A percentile compares a stretch with the other conserved stretches of the same genome.
Conservation (phyloP, 805 yeast species). For the Ogataea paraovalis region DNA sequence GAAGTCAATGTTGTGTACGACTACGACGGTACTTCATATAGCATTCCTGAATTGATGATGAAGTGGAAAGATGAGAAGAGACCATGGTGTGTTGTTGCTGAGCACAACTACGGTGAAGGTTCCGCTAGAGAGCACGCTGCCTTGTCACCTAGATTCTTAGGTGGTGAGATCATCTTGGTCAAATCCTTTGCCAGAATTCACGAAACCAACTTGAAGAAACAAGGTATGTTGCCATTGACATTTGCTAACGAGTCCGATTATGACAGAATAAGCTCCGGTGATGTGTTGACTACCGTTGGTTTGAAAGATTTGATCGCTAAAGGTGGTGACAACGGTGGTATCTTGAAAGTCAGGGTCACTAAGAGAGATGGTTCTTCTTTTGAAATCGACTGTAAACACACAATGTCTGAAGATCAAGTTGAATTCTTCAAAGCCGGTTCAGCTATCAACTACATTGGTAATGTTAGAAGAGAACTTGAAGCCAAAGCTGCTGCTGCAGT, state of each 20-base stretch:
- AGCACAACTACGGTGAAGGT: slow-evolving; percentile 98
- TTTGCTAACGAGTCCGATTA: slow-evolving; percentile 89
- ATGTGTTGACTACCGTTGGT: slow-evolving; percentile 69
- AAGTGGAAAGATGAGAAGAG: slow-evolving; percentile 83
- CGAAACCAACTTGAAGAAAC: slow-evolving; percentile 96
- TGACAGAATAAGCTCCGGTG: slow-evolving; percentile 75
- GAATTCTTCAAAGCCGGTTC: slow-evolving; percentile 97
- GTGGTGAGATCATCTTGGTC: slow-evolving; percentile 83
- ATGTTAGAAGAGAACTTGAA: slow-evolving; percentile 21
- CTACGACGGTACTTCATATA: slow-evolving; percentile 67
- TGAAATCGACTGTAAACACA: slow-evolving; percentile 77
- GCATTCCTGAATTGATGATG: slow-evolving; percentile 95
- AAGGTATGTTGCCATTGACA: slow-evolving; percentile 93
- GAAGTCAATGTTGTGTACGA: slow-evolving; percentile 91
- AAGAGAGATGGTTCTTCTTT: slow-evolving; percentile 69
- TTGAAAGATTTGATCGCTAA: slow-evolving; percentile 72
- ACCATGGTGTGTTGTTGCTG: slow-evolving; percentile 96
- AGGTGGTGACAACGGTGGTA: slow-evolving; percentile 86
- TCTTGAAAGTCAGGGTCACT: slow-evolving; percentile 64
- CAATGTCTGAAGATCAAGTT: slow-evolving; percentile 95
- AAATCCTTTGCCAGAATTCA: slow-evolving; percentile 98
- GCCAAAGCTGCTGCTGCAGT: slow-evolving; percentile 5
- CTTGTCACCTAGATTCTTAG: slow-evolving; percentile 88
- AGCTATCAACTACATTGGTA: slow-evolving; percentile 80
- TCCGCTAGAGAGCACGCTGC: slow-evolving; percentile 99